Evolutionary conservation across 2,329 filamentous ascomycete genomes (phyloP).

Genomic region (Fusarium sp.): DNA sequence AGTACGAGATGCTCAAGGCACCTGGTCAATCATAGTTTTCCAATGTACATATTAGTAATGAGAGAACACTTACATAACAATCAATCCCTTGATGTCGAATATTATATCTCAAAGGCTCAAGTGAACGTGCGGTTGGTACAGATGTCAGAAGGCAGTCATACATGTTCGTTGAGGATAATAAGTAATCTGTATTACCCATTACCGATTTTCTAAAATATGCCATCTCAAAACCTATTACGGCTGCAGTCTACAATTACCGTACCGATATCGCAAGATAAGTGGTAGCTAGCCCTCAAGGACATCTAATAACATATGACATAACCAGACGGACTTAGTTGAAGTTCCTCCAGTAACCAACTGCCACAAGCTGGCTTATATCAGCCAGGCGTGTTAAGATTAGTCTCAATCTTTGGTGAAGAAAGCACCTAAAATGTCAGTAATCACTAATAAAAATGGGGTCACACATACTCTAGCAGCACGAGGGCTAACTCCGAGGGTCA

Average conservation of each 20-base stretch:
- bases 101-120: not conserved
- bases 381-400: slow-evolving; percentile 27
- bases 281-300: not conserved
- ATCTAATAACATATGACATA: not conserved
- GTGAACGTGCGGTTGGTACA: too few relatives aligned
- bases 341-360: not conserved
- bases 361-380: slow-evolving; percentile 39
- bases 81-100: not conserved
- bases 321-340: not conserved
- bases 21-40: not conserved
- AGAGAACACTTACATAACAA: slow-evolving; percentile 8
- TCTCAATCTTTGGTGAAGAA: not conserved
- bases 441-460: slow-evolving; percentile 26
- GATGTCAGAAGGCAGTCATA: not conserved
- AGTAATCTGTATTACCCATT: not conserved
- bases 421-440: not conserved
- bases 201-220: not conserved
- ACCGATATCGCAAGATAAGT: not conserved
- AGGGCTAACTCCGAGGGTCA: not conserved
- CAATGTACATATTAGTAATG: slow-evolving; percentile 36
- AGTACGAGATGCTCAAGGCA: not conserved
- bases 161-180: not conserved
- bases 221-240: not conserved
- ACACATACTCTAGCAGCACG: not conserved
- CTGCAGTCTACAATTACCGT: not conserved